Base-by-base conservation (phyloP, 768 basidiomycete genomes). In the Ramaria sp. region DNA sequence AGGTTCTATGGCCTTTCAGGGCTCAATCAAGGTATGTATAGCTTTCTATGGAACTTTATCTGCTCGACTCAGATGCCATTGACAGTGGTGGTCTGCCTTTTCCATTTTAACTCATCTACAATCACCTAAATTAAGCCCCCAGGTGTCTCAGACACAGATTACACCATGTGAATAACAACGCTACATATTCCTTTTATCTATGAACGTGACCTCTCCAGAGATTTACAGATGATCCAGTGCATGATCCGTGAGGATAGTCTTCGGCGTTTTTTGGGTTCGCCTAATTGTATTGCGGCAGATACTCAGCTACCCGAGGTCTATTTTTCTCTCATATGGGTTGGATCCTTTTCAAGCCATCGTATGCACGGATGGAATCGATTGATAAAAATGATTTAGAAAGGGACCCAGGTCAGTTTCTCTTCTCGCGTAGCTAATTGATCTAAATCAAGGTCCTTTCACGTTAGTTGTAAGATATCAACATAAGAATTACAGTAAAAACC, bases 281-380 rank as follows among this genome's bases (percentile, higher is more conserved):
- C 48, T 47, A 32, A 32, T 56, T 8, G 44, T 7, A 53, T 20
- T 15, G 28, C 9, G 20, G 1, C 52, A 83, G 82, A 3, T 91
- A 91, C 63, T 73, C 83, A 16, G 88, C 87, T 0, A 83, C 84
- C 0, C 72, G 75, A 25, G 88, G 88, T 0, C 66, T 91, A 1
- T 73, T 84, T 50, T 88, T 78, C 62, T 83, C 85, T 5, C 88
- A 89, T 60, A 78, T 88, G 72, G 88, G 88, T 1, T 91, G 88
- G 88, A 88, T 89, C 61, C 89, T 89, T 65, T 81, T 72, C 70
- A 86, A 87, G 64, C 79, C 85, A 1, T 74, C 62, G 1, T 88
- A 89, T 62, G 70, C 75, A 27, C 71, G 78, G 20, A 69, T 89
- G 70, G 70, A 73, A 37, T 64, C 79, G 8, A 78, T 90, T 30